Percentiles rank a stretch among this genome's conserved stretches.
Evolutionary conservation across 2,329 filamentous ascomycete genomes (phyloP).

Genomic region (Alternaria ventricosa): DNA sequence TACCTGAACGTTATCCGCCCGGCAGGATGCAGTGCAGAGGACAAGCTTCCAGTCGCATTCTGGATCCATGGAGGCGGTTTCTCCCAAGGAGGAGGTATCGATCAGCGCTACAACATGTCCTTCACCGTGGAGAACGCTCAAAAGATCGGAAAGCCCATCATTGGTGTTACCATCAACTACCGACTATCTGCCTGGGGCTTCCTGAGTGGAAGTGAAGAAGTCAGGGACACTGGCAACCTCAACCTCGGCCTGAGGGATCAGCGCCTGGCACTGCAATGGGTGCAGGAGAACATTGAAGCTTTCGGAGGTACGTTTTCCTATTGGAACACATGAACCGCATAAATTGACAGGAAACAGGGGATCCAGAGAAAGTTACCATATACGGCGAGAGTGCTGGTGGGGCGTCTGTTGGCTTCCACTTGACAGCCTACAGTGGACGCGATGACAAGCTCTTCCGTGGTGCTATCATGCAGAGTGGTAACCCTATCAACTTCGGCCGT

Average conservation of each 20-base stretch:
- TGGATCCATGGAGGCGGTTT: conserved; percentile 64
- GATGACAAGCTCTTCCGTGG: conserved; percentile 57
- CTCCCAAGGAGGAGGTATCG: conserved; percentile 56
- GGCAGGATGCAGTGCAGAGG: conserved; percentile 28
- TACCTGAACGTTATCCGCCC: conserved; percentile 62
- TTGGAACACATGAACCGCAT: conserved; percentile 29
- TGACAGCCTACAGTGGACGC: conserved; percentile 57
- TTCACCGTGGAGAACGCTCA: conserved; percentile 57
- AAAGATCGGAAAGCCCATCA: conserved; percentile 56
- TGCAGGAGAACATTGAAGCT: conserved; percentile 52
- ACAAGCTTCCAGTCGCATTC: conserved; percentile 60
- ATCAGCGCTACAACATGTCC: conserved; percentile 60
- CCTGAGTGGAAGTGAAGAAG: conserved; percentile 53
- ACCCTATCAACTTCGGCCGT: conserved; percentile 41
- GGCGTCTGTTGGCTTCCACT: conserved; percentile 52
- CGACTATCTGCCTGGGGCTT: conserved; percentile 70
- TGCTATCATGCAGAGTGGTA: conserved; percentile 56
- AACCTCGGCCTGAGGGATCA: conserved; percentile 57
- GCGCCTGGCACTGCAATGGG: conserved; percentile 55
- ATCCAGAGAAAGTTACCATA: conserved; percentile 53
- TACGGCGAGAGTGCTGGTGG: conserved; percentile 55
- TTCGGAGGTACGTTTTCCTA: conserved; percentile 51
- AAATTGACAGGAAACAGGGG: conserved; percentile 42
- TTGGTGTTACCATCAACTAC: conserved; percentile 56
- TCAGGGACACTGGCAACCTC: conserved; percentile 53